Conservation (phyloP, 768 basidiomycete genomes). For the Suillus lakei region DNA sequence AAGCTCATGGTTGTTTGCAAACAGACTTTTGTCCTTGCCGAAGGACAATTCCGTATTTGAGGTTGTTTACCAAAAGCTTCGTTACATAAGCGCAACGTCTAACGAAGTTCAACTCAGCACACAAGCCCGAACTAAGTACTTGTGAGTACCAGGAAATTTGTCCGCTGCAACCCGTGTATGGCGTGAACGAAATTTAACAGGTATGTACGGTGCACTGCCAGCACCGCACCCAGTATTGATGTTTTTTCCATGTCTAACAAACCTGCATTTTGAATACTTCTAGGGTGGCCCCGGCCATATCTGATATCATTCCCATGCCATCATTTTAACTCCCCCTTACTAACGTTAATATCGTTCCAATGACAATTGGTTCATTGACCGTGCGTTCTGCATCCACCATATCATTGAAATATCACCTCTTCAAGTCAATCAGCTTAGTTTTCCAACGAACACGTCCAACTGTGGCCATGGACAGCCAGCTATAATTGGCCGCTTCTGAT, state of each 20-base stretch:
- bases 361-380: background rate
- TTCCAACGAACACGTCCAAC: constrained; percentile 1
- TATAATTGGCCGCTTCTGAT: constrained; percentile 13
- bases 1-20: constrained; percentile 23
- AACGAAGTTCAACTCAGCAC: no score
- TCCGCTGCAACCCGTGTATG: no score
- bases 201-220: no score
- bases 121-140: no score
- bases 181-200: no score
- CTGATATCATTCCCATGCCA: constrained; percentile 3
- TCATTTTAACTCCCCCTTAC: background rate
- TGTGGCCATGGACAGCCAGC: constrained; percentile 8
- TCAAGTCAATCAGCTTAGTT: constrained; percentile 5
- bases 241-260: no score
- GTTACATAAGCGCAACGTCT: constrained; percentile 10
- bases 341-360: constrained; percentile 2
- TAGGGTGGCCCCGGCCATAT: no score
- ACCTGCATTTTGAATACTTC: no score
- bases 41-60: constrained; percentile 17
- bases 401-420: constrained; percentile 2
- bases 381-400: background rate
- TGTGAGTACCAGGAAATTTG: no score
- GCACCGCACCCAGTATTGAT: no score
- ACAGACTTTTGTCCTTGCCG: background rate
- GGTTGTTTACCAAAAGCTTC: constrained; percentile 19